A percentile compares a stretch with the other conserved stretches of the same genome.
Conservation (phyloP, 2,329 filamentous ascomycete genomes). For the Lecanicillium sp. region DNA sequence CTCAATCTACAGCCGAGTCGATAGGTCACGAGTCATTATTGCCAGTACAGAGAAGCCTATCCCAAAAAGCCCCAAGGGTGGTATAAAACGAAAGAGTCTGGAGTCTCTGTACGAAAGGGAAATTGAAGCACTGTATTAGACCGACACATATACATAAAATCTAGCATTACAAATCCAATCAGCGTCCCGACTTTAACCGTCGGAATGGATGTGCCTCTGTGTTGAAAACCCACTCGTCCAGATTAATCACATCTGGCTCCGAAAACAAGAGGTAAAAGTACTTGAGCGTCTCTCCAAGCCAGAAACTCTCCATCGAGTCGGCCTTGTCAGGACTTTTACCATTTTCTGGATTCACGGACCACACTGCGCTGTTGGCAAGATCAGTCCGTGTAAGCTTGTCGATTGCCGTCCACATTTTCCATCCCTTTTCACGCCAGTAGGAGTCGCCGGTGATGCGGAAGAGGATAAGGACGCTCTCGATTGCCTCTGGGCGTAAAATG, state of each 20-base stretch:
- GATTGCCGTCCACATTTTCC: slow-evolving; percentile 44
- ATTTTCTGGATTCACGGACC: slow-evolving; percentile 23
- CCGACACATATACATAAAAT: background rate
- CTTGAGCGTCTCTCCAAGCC: slow-evolving; percentile 66
- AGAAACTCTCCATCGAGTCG: slow-evolving; percentile 66
- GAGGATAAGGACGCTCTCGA: slow-evolving; percentile 45
- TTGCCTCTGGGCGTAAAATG: slow-evolving; percentile 43
- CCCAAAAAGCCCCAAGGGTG: no score
- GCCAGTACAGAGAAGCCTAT: no score
- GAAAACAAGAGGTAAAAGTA: slow-evolving; percentile 68
- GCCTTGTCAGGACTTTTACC: slow-evolving; percentile 24
- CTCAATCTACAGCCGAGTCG: no score
- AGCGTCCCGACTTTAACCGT: slow-evolving; percentile 11
- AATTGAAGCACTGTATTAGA: no score
- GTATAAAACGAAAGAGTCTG: no score
- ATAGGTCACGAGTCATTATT: no score
- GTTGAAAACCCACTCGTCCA: slow-evolving; percentile 62
- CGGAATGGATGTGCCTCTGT: slow-evolving; percentile 42
- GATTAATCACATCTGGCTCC: slow-evolving; percentile 50
- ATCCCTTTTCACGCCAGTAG: slow-evolving; percentile 39
- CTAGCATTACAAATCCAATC: no score
- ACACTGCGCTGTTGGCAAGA: slow-evolving; percentile 40
- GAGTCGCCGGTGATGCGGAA: slow-evolving; percentile 41
- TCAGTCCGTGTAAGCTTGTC: slow-evolving; percentile 36
- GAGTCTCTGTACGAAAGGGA: no score